Percentiles rank a stretch among this genome's conserved stretches.
Conservation (phyloP, 2,329 filamentous ascomycete genomes). For the Cercospora sesami region DNA sequence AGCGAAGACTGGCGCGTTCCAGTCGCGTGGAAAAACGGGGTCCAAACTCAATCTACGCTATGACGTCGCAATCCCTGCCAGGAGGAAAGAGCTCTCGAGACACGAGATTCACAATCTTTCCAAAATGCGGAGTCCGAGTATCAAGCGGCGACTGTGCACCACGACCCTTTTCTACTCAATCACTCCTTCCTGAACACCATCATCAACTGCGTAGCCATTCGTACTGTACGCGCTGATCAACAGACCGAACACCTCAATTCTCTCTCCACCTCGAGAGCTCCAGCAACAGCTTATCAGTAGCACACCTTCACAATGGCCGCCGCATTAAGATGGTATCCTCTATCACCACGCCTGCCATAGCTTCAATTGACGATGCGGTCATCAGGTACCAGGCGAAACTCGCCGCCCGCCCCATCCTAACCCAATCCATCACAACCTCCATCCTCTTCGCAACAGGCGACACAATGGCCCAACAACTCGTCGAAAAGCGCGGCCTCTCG, state of each 20-base stretch:
- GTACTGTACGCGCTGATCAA: not conserved
- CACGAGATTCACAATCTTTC: conserved; percentile 1
- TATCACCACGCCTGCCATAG: too few species aligned
- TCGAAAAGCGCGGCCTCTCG: conserved; percentile 75
- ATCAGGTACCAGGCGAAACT: conserved; percentile 81
- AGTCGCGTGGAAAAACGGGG: not conserved
- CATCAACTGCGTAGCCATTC: not conserved
- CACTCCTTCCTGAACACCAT: not conserved
- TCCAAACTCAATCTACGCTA: not conserved
- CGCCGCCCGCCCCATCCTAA: conserved; percentile 78
- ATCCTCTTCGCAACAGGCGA: conserved; percentile 93
- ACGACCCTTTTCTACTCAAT: not conserved
- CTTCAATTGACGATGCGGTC: not conserved
- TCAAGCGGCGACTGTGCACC: not conserved
- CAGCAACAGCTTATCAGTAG: not conserved
- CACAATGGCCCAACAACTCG: conserved; percentile 82
- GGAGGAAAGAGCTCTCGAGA: conserved; percentile 8
- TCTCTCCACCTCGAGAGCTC: not conserved
- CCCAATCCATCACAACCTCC: conserved; percentile 85
- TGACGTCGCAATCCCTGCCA: conserved; percentile 11
- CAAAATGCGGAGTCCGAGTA: not conserved
- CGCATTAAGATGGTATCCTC: conserved; percentile 43
- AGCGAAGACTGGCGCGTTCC: not conserved
- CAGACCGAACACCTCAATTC: not conserved
- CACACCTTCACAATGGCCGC: conserved; percentile 36